Conservation (phyloP, 1,284 basidiomycete species). For the Cystobasidium pallidum region DNA sequence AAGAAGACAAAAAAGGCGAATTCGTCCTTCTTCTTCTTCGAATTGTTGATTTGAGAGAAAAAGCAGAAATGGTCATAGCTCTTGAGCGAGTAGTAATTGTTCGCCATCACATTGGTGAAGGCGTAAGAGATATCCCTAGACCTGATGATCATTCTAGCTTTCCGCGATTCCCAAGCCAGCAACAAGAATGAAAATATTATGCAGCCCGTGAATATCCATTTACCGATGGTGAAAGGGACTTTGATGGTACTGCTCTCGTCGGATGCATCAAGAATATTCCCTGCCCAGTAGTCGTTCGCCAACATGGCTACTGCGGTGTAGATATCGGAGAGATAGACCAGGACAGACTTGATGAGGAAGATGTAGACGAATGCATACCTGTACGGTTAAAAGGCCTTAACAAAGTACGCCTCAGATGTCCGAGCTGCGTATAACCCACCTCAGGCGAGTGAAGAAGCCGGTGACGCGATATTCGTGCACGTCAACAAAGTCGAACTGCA, state of each 20-base stretch:
- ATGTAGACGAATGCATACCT: constrained; percentile 91
- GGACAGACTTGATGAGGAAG: constrained; percentile 88
- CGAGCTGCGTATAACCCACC: too few species aligned
- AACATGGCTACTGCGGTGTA: constrained; percentile 97
- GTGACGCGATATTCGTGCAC: constrained; percentile 87
- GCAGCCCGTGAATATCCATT: constrained; percentile 96
- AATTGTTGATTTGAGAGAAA: constrained; percentile 93
- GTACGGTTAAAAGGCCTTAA: too few species aligned
- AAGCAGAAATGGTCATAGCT: constrained; percentile 94
- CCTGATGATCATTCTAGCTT: constrained; percentile 87
- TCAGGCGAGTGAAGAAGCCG: constrained; percentile 79
- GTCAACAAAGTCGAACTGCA: constrained; percentile 96
- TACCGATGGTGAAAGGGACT: constrained; percentile 84
- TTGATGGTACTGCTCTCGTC: constrained; percentile 68
- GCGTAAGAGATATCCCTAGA: constrained; percentile 95
- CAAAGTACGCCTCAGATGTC: too few species aligned
- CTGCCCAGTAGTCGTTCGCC: constrained; percentile 86
- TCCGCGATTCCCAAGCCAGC: constrained; percentile 86
- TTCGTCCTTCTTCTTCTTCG: constrained; percentile 93
- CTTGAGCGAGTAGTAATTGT: constrained; percentile 84
- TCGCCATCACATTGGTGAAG: constrained; percentile 96
- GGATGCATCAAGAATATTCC: constrained; percentile 76
- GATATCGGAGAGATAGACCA: constrained; percentile 95
- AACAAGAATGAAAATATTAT: constrained; percentile 96
- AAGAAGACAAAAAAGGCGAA: constrained; percentile 99